phyloP scores from a whole-genome alignment of 1,284 basidiomycete genomes.

The Melampsora abietis-canadensis region DNA sequence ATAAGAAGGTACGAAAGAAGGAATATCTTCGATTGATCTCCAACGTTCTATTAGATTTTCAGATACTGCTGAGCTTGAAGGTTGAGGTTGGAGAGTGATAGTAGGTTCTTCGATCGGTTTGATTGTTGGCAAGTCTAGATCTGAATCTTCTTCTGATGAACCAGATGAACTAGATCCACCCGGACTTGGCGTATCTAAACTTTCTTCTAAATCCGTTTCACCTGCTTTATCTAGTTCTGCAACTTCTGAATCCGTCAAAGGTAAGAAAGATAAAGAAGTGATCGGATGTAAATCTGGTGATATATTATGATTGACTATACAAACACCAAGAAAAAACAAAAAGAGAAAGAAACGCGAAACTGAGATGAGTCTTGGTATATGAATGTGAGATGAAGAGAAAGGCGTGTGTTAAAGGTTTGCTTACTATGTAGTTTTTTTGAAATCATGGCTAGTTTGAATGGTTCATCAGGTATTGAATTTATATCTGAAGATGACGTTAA shows the following conservation, averaged over 20 bases:
- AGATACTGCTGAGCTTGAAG: not conserved
- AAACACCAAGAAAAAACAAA: not conserved
- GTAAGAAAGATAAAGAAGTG: slow-evolving; percentile 26
- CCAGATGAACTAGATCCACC: not conserved
- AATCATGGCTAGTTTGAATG: too few species aligned
- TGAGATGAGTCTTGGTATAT: not conserved
- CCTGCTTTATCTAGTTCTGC: slow-evolving; percentile 13
- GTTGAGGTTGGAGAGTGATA: not conserved
- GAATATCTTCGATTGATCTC: slow-evolving; percentile 26
- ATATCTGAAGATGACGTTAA: not conserved
- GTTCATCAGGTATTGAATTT: not conserved
- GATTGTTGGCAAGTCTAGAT: not conserved
- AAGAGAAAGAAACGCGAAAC: too few species aligned
- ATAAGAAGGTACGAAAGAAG: slow-evolving; percentile 10
- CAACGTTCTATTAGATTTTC: not conserved
- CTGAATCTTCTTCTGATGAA: slow-evolving; percentile 19
- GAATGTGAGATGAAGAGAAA: too few species aligned
- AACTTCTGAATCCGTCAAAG: slow-evolving; percentile 13
- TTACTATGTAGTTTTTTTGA: too few species aligned
- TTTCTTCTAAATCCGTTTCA: slow-evolving; percentile 13
- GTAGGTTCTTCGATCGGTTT: not conserved
- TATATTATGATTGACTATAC: not conserved
- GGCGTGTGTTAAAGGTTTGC: not conserved
- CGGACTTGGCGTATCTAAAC: slow-evolving; percentile 16
- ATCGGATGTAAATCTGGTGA: slow-evolving; percentile 1